Evolutionary conservation across 2,329 filamentous ascomycete species (phyloP).

Genomic region (Proliferodiscus dingleyae): DNA sequence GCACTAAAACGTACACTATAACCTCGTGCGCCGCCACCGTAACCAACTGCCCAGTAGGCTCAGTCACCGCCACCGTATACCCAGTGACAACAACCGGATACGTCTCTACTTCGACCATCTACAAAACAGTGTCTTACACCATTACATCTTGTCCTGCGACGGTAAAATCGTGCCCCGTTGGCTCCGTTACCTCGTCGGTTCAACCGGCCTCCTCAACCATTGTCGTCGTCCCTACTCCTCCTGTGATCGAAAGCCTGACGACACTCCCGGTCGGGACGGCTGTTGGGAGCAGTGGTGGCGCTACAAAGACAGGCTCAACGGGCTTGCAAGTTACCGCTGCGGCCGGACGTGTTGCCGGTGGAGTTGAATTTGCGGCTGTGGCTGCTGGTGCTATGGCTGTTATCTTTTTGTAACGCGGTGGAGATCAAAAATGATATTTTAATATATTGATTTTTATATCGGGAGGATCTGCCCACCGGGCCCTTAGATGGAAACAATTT

Average conservation of each 20-base stretch:
- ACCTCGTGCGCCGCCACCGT: constrained; percentile 25
- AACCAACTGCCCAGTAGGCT: constrained; percentile 21
- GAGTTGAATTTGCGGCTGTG: constrained; percentile 9
- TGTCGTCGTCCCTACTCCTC: not conserved
- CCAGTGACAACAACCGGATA: constrained; percentile 14
- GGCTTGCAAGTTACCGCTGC: constrained; percentile 9
- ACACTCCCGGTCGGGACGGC: not conserved
- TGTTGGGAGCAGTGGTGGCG: not conserved
- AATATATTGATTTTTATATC: too few relatives aligned
- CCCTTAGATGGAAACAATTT: too few relatives aligned
- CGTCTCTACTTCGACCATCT: constrained; percentile 39
- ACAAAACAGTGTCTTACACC: constrained; percentile 39
- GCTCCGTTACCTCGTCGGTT: constrained; percentile 7
- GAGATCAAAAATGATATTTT: too few relatives aligned
- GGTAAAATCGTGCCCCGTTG: constrained; percentile 22
- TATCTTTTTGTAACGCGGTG: constrained; percentile 7
- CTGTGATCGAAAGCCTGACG: not conserved
- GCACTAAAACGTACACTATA: constrained; percentile 37
- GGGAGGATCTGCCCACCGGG: too few relatives aligned
- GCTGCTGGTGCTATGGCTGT: constrained; percentile 13
- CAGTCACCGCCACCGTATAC: constrained; percentile 8
- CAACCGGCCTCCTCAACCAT: not conserved
- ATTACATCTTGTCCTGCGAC: constrained; percentile 22
- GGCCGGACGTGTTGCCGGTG: constrained; percentile 10
- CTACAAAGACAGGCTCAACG: constrained; percentile 8